Base-by-base conservation (phyloP, 1,139 yeast genomes). In the Magnusiomyces tetraspermus region DNA sequence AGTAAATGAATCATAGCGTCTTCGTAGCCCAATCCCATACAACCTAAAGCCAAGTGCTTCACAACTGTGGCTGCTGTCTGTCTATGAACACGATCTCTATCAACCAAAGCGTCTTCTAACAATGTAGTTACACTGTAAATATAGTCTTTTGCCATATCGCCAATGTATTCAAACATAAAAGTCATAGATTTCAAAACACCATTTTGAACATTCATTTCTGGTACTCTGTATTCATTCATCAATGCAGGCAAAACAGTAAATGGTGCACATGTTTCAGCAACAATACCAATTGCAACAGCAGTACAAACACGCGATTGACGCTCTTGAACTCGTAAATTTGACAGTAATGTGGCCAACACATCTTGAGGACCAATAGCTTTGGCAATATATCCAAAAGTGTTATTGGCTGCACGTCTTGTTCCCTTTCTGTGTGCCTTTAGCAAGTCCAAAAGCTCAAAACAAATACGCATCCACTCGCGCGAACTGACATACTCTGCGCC, bases 241-340 rank as follows among this genome's bases (percentile, higher is more conserved):
- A 94, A 72, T 0, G 96, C 96, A 0, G 99, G 98, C n/a, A 94
- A 69, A 0, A 92, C 96, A 0, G 97, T 87, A 67, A 87, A 92
- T 0, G 98, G 97, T 0, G 87, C 80, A 70, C 98, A 92, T 0
- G 85, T 82, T 54, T 90, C 95, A 0, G 98, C 97, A 15, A 94
- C 96, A 61, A 94, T 90, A 38, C 96, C 98, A 60, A 94, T 87
- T 0, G 99, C 99, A 44, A 94, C 97, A 1, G 98, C 97, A 0
- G 98, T 89, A 65, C 97, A 90, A 13, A 94, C 97, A 63, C 99
- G 83, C 46, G 89, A 75, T 68, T 94, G 98, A 64, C 99, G 86
- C 63, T 92, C 98, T 66, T 92, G 97, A 3, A 90, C 96, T 55
- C 88, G 76, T 58, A 94, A 72, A 61, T 92, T 92, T 60, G 86